Evolutionary conservation across 1,284 basidiomycete species (phyloP), one percentile per base, ranked within the genome.

Genomic region (Boletus mariae): DNA sequence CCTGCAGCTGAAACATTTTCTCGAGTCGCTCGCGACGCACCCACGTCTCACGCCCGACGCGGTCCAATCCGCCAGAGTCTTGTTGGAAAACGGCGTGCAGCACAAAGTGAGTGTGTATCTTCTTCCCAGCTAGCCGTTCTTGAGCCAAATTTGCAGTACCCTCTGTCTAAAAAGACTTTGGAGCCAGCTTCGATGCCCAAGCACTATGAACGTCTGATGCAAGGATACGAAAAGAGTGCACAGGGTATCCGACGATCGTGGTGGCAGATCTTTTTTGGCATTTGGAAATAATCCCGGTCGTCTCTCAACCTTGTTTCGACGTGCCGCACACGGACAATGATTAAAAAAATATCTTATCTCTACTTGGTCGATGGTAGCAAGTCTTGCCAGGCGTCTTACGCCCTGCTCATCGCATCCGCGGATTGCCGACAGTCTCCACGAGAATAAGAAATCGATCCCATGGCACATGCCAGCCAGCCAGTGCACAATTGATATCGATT

Each of bases 261-360:
- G 84, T 91, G 87, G 87, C 88, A 90, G 68, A 73, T 86, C 40
- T 87, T 90, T 69, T 84, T 90, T 60, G 80, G 80, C 41, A 75
- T 90, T 53, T 89, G 85, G 86, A 59, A 54, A 57, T 88, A 77
- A 71, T 49, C 32, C 44, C 31, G n/a, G 25, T n/a, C 48, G n/a
- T 35, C 31, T 5, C n/a, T 31, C 17, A 17, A 25, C n/a, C 42
- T 15, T 29, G 10, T 23, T 41, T 20, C 37, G n/a, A 37, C 8
- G 17, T 41, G 23, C 40, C 40, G 3, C 40, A 25, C 7, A 9
- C 35, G 35, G n/a, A 44, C 13, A 32, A 32, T 17, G 40, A 23
- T 28, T 28, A 49, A 52, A 28, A 20, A 9, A 42, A 48, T 40
- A 47, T 46, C 44, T 34, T 45, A 10, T 49, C 40, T 32, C 25